Percentiles rank a stretch among this genome's conserved stretches.
These are phyloP conservation scores for Syzygium malaccense DNA, from an alignment of 441 rosid species.

Conservation along the genomic window DNA sequence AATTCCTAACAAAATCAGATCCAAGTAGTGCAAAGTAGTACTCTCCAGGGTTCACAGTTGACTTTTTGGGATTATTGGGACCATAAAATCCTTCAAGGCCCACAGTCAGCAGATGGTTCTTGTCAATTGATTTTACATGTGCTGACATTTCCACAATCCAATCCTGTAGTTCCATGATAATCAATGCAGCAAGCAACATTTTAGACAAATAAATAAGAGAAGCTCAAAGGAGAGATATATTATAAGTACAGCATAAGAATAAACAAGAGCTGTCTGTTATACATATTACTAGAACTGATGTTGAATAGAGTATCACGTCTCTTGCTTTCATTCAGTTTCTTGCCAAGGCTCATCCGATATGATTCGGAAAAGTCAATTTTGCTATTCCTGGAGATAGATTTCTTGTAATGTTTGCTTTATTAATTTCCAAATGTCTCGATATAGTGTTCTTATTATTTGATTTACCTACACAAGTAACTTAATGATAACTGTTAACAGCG, in stretches of 20 bases:
- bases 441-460: not conserved
- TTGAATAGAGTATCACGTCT: not conserved
- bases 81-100: constrained; percentile 97
- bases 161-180: constrained; percentile 35
- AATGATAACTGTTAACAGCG: not conserved
- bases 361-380: not conserved
- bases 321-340: not conserved
- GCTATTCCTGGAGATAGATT: not conserved
- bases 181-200: not conserved
- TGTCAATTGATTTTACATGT: constrained; percentile 75
- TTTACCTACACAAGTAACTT: not conserved
- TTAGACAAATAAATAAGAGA: not conserved
- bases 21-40: constrained; percentile 74
- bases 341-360: not conserved
- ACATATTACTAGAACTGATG: not conserved
- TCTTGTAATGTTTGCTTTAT: not conserved
- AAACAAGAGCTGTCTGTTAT: not conserved
- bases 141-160: constrained; percentile 90
- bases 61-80: constrained; percentile 64
- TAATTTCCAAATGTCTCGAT: not conserved
- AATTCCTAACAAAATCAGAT: constrained; percentile 79
- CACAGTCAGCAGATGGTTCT: constrained; percentile 74
- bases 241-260: not conserved
- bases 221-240: not conserved
- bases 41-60: constrained; percentile 63